Base-by-base conservation (phyloP, 2,329 filamentous ascomycete genomes). In the Cladophialophora chaetospira region DNA sequence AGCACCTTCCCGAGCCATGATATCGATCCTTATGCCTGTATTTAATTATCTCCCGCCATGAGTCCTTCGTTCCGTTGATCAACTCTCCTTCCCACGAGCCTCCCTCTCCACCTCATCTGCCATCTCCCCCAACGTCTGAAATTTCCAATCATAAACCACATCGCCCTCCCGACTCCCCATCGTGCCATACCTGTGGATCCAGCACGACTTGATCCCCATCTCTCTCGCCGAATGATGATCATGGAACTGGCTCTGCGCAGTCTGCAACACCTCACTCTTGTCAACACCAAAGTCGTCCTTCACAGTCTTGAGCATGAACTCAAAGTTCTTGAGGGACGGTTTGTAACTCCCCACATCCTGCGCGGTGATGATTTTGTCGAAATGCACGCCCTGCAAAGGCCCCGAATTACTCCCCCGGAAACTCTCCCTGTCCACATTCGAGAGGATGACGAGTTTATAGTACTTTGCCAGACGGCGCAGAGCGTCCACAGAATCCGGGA, bases 291-390 rank as follows among this genome's bases (percentile, higher is more conserved):
- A 80, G 10, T 49, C 46, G 4, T 70, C 65, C 66, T 80, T 72
- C 11, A 82, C 78, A 13, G 35, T 19, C 23, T 79, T 73, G 13
- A 89, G 73, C 70, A 91, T 73, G 66, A 87, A 87, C 52, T 81
- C 75, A 63, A 91, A 91, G 65, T 89, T 90, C 21, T 68, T 69
- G 26, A 71, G 69, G 60, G 81, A 73, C 0, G 88, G 88, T 74
- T 91, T 91, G 70, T 90, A 91, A 3, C 76, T 79, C 1, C 88
- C 87, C 47, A 91, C 83, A 38, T 87, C 81, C 71, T 91, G 77
- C 1, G 88, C 88, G 1, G 86, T 89, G 70, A 87, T 83, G 17
- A 88, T 75, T 5, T 80, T 79, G 63, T 88, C 85, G 64, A 90
- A 86, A 9, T 72, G 57, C 36, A 81, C 76, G 0, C 78, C 79